Evolutionary conservation across 805 yeast species (phyloP).

Genomic region (Ogataea zsoltii): DNA sequence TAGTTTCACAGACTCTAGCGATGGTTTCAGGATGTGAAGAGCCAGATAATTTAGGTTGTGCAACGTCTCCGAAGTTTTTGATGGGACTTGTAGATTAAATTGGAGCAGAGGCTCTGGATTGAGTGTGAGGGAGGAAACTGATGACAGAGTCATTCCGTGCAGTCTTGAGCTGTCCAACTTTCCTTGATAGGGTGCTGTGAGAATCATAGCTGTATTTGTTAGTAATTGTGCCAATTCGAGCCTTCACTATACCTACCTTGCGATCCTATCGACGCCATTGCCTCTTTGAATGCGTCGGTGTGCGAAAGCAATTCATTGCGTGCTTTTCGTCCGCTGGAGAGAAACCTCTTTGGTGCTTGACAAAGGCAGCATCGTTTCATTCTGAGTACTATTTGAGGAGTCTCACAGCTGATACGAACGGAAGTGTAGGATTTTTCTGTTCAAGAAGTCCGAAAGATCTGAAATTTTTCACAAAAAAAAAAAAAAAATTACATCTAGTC

Average conservation of each 20-base stretch:
- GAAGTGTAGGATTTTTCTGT: no score
- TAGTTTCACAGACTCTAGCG: conserved; percentile 49
- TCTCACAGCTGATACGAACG: no score
- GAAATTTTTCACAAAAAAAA: no score
- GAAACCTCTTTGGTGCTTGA: background rate
- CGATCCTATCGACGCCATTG: conserved; percentile 38
- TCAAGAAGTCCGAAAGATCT: no score
- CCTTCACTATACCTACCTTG: conserved; percentile 35
- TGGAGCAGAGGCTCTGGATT: conserved; percentile 77
- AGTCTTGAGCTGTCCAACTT: conserved; percentile 27
- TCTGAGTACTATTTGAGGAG: background rate
- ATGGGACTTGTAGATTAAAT: conserved; percentile 85
- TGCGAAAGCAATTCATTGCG: conserved; percentile 16
- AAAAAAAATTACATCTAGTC: no score
- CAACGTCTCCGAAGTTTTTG: conserved; percentile 69
- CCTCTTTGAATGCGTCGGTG: conserved; percentile 31
- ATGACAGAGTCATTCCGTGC: conserved; percentile 83
- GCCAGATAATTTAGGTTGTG: conserved; percentile 64
- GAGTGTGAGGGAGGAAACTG: conserved; percentile 80
- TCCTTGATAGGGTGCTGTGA: conserved; percentile 48
- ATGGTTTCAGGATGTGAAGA: conserved; percentile 73
- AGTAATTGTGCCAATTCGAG: conserved; percentile 35
- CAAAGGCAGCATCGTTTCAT: background rate
- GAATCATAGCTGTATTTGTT: conserved; percentile 54
- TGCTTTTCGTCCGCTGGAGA: conserved; percentile 17